Percentiles rank a stretch among this genome's conserved stretches.
Evolutionary conservation across 768 basidiomycete species (phyloP).

Genomic region (Boletus bicolor): DNA sequence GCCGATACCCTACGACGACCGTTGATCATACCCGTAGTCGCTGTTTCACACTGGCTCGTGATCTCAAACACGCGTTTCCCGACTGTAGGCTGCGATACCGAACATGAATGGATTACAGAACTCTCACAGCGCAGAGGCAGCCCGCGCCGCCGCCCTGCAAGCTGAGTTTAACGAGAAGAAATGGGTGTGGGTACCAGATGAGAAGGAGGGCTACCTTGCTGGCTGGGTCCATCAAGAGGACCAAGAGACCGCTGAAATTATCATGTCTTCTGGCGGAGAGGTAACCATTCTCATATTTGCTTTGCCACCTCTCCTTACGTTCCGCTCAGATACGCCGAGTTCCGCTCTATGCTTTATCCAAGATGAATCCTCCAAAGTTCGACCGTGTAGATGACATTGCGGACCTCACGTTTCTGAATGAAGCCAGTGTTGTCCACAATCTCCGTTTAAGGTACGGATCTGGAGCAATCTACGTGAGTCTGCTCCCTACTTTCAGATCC

Average conservation of each 20-base stretch:
- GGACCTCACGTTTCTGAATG: slow-evolving; percentile 95
- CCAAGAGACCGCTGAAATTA: slow-evolving; percentile 76
- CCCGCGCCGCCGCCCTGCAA: slow-evolving; percentile 83
- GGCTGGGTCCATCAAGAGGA: slow-evolving; percentile 92
- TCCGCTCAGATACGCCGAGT: slow-evolving; percentile 55
- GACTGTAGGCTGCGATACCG: slow-evolving; percentile 3
- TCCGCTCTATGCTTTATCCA: slow-evolving; percentile 78
- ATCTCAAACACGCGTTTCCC: slow-evolving; percentile 12
- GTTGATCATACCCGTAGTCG: slow-evolving; percentile 2
- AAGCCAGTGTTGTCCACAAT: slow-evolving; percentile 99
- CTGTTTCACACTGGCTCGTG: slow-evolving; percentile 1
- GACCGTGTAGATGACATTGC: slow-evolving; percentile 98
- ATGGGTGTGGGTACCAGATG: slow-evolving; percentile 98
- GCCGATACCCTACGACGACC: slow-evolving; percentile 6
- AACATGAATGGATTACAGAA: slow-evolving; percentile 48
- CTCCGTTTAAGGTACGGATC: slow-evolving; percentile 87
- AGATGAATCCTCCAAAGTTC: slow-evolving; percentile 99
- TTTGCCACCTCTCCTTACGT: slow-evolving; percentile 5
- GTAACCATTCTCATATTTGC: slow-evolving; percentile 37
- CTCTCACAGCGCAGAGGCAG: slow-evolving; percentile 65
- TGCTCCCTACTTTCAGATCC: background rate
- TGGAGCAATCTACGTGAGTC: slow-evolving; percentile 86
- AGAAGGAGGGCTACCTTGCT: slow-evolving; percentile 87
- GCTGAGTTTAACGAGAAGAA: slow-evolving; percentile 97
- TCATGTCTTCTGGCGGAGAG: slow-evolving; percentile 83